These are phyloP conservation scores for Zoysia japonica DNA, from an alignment of 176 grass and related monocot species.

Conservation along the genomic window DNA sequence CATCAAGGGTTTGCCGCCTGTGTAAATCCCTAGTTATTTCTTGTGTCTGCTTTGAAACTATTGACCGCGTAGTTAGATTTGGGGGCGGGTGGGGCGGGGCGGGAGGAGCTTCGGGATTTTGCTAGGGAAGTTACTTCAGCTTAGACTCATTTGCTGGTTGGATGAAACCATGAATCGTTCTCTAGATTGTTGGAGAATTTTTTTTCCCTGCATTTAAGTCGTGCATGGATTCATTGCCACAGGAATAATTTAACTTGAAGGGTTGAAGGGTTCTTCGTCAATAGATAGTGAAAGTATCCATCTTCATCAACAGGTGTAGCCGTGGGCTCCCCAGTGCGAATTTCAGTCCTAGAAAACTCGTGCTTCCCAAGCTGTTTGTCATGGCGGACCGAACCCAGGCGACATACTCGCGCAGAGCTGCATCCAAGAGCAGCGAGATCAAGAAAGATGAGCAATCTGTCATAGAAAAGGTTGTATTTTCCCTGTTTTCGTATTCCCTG, in stretches of 20 bases:
- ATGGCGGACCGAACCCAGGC: constrained; percentile 38
- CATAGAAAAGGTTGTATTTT: constrained; percentile 47
- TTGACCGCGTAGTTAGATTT: not conserved
- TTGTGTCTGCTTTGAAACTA: not conserved
- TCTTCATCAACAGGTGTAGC: constrained; percentile 16
- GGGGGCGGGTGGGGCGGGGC: not conserved
- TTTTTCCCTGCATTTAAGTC: not conserved
- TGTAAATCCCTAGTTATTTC: constrained; percentile 1
- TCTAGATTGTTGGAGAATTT: not conserved
- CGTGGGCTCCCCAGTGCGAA: constrained; percentile 29
- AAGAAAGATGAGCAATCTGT: constrained; percentile 39
- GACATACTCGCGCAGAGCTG: constrained; percentile 50
- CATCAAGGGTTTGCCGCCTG: constrained; percentile 15
- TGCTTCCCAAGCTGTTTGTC: constrained; percentile 35
- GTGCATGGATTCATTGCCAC: not conserved
- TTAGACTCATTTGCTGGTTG: not conserved
- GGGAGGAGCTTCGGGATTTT: not conserved
- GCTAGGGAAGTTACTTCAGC: not conserved
- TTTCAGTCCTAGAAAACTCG: constrained; percentile 29
- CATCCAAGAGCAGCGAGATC: constrained; percentile 41
- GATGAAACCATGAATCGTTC: not conserved
- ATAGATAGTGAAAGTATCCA: not conserved
- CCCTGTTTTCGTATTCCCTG: not conserved
- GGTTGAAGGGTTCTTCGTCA: not conserved
- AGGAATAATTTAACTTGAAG: not conserved